Conservation (phyloP, 2,329 filamentous ascomycete species). For the Zymoseptoria ardabiliae region DNA sequence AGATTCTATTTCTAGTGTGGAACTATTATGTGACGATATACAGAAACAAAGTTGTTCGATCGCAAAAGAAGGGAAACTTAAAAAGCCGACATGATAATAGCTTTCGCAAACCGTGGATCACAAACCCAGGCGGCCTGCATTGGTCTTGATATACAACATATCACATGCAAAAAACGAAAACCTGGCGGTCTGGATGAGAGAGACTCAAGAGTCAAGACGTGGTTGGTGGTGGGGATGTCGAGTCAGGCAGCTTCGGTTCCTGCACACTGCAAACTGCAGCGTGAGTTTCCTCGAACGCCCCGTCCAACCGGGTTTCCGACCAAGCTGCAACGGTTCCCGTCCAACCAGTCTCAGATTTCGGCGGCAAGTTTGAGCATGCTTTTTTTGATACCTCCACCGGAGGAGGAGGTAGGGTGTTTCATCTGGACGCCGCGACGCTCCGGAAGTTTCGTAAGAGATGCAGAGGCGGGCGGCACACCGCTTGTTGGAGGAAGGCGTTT, state of each 20-base stretch:
- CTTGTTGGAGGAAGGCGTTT: no score
- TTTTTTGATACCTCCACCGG: background rate
- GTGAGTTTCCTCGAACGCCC: no score
- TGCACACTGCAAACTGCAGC: background rate
- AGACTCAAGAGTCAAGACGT: background rate
- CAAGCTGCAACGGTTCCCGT: background rate
- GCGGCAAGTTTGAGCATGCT: background rate
- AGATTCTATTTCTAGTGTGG: no score
- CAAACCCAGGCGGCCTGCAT: no score
- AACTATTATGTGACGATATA: no score
- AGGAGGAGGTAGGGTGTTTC: background rate
- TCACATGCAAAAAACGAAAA: background rate
- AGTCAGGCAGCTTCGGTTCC: background rate
- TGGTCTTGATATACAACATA: no score
- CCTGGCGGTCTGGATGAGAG: background rate
- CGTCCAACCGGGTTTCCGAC: no score
- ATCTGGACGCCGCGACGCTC: background rate
- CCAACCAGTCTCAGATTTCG: background rate
- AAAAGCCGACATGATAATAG: no score
- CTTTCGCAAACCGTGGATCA: no score
- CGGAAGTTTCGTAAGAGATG: background rate
- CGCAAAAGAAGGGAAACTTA: no score
- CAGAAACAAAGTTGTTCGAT: no score
- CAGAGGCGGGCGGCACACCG: background rate
- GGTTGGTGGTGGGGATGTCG: background rate